phyloP scores from a whole-genome alignment of 495 filamentous ascomycete genomes.

The Rostrohypoxylon terebratum region DNA sequence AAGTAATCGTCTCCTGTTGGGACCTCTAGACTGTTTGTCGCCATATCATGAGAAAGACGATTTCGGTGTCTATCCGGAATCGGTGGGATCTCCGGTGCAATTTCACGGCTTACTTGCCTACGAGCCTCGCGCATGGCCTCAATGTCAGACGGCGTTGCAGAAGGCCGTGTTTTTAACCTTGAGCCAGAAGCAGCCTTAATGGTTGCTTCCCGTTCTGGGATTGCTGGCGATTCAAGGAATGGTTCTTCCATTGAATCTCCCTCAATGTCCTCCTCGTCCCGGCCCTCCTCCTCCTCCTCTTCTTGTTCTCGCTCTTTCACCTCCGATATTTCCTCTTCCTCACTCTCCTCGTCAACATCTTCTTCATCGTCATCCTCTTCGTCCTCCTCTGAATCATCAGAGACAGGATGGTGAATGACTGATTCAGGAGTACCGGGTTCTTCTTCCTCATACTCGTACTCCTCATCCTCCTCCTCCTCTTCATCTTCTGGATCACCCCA shows the following conservation, averaged over 20 bases:
- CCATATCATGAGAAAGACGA: slow-evolving; percentile 61
- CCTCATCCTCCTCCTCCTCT: slow-evolving; percentile 60
- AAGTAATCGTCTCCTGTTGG: slow-evolving; percentile 54
- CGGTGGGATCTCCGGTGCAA: slow-evolving; percentile 66
- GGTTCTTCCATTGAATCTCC: slow-evolving; percentile 44
- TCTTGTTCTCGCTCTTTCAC: slow-evolving; percentile 50
- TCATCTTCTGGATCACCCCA: slow-evolving; percentile 64
- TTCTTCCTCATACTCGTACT: slow-evolving; percentile 62
- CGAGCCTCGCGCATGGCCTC: slow-evolving; percentile 88
- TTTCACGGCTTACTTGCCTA: slow-evolving; percentile 80
- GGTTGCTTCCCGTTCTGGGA: slow-evolving; percentile 88
- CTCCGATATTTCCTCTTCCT: slow-evolving; percentile 13
- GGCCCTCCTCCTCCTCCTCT: slow-evolving; percentile 40
- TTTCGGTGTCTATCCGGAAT: slow-evolving; percentile 70
- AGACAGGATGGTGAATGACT: slow-evolving; percentile 84
- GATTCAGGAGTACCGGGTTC: slow-evolving; percentile 89
- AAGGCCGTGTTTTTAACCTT: slow-evolving; percentile 89
- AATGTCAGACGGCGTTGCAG: slow-evolving; percentile 85
- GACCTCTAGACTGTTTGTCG: slow-evolving; percentile 45
- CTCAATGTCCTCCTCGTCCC: neutral
- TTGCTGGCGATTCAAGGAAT: slow-evolving; percentile 64
- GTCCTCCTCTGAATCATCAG: slow-evolving; percentile 56
- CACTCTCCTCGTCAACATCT: neutral
- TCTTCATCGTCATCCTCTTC: slow-evolving; percentile 47
- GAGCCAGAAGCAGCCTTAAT: slow-evolving; percentile 86